Evolutionary conservation across 805 yeast species (phyloP), one percentile per base, ranked within the genome.

Genomic region (Brettanomyces custersianus): DNA sequence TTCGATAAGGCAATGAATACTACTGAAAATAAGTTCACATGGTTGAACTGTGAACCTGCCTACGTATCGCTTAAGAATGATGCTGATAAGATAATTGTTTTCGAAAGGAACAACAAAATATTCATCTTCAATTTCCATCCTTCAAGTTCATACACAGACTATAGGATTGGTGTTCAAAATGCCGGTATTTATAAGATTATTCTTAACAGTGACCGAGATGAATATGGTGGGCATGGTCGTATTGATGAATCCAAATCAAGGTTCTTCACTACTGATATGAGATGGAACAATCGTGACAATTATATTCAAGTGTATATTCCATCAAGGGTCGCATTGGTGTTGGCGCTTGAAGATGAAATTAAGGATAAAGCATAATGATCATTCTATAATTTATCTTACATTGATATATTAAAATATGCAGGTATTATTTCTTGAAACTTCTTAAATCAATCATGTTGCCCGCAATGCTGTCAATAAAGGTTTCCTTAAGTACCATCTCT

Each of bases 111-210:
- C 37, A 92, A 88, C 1, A 68, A 85, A 22, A 52, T 92, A 34
- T 92, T 90, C 50, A 67, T 88, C 21, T 87, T 88, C 68, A 90
- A 92, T 59, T 85, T 92, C 69, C 85, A 90, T 59, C 94, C 95
- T 22, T 71, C 81, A 0, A 64, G 84, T 38, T 82, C 94, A 2
- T 90, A 66, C 58, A 66, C 84, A 2, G 95, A 86, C 59, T 90
- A 88, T 62, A 74, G 94, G 53, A 68, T 90, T 33, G 97, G 98
- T n/a, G 84, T 85, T 16, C 87, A 90, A 20, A 62, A 49, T 10
- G 67, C 90, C 0, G 98, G 97, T 6, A 65, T 63, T 34, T 90
- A 90, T 57, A 70, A 67, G 45, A 67, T 88, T 34, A 77, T 84
- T 20, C 63, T 92, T 49, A 81, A 82, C 51, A 67, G 88, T 3